These are phyloP conservation scores for Cadophora luteo-olivacea DNA, from an alignment of 2,329 filamentous ascomycete species.

Conservation along the genomic window DNA sequence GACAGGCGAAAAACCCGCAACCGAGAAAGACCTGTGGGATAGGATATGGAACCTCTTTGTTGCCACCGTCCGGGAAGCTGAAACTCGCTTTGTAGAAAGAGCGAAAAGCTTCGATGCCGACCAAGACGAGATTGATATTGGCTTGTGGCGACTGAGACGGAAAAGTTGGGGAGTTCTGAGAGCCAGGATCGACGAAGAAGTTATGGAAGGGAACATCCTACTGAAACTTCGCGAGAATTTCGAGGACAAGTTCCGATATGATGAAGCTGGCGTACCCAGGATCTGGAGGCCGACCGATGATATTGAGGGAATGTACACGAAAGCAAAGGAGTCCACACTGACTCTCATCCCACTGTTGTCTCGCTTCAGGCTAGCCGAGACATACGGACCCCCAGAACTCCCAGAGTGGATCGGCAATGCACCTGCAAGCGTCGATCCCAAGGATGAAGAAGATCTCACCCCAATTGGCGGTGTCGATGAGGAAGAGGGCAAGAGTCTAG, in stretches of 20 bases:
- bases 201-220: conserved; percentile 96
- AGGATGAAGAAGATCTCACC: conserved; percentile 87
- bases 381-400: conserved; percentile 80
- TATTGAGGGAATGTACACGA: conserved; percentile 94
- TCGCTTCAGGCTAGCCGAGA: conserved; percentile 79
- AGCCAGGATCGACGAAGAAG: conserved; percentile 93
- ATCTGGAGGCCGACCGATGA: conserved; percentile 98
- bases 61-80: conserved; percentile 82
- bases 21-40: conserved; percentile 93
- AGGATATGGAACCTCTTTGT: conserved; percentile 90
- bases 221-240: conserved; percentile 98
- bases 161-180: conserved; percentile 94
- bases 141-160: conserved; percentile 87
- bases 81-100: conserved; percentile 83
- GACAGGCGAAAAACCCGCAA: conserved; percentile 71
- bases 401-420: conserved; percentile 82
- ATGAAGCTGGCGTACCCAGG: conserved; percentile 89
- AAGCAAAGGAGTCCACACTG: conserved; percentile 89
- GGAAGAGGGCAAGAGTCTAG: conserved; percentile 90
- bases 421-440: conserved; percentile 74
- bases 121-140: conserved; percentile 87
- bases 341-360: conserved; percentile 89
- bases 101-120: conserved; percentile 94
- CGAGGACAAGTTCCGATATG: conserved; percentile 98
- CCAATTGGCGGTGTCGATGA: conserved; percentile 95